Conservation (phyloP, 2,329 filamentous ascomycete genomes). For the Talaromyces sp. region DNA sequence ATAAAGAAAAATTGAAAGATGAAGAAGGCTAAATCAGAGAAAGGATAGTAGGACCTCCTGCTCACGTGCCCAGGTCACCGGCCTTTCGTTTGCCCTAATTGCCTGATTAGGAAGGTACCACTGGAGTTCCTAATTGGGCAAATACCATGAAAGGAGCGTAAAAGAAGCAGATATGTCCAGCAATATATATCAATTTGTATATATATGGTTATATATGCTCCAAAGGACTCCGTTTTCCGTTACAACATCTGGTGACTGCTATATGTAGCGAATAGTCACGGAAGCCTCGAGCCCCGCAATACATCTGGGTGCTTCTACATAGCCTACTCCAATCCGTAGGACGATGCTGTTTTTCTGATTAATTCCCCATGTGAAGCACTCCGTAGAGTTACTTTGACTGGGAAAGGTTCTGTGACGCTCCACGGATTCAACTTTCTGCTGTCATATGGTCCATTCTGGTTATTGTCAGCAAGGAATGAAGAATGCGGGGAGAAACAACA, state of each 20-base stretch:
- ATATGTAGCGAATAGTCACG: too few relatives aligned
- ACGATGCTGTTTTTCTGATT: background rate
- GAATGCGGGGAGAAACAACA: background rate
- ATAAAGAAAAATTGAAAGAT: background rate
- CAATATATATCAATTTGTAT: background rate
- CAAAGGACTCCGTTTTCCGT: too few relatives aligned
- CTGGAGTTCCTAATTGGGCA: background rate
- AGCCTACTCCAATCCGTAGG: background rate
- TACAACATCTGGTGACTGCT: too few relatives aligned
- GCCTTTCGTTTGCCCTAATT: background rate
- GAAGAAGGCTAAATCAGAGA: background rate
- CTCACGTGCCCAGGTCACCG: background rate
- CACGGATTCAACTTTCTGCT: background rate
- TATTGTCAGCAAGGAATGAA: background rate
- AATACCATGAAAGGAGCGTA: background rate
- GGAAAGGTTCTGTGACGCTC: background rate
- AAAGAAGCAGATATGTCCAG: background rate
- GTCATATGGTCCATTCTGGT: background rate
- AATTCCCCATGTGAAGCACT: background rate
- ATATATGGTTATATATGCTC: background rate
- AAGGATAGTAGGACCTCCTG: background rate
- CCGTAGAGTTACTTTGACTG: background rate
- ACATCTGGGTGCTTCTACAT: background rate
- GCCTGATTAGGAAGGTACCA: background rate
- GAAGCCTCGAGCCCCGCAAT: background rate